Evolutionary conservation across 2,329 filamentous ascomycete species (phyloP), one percentile per base, ranked within the genome.

Genomic region (Aspergillus tanneri): DNA sequence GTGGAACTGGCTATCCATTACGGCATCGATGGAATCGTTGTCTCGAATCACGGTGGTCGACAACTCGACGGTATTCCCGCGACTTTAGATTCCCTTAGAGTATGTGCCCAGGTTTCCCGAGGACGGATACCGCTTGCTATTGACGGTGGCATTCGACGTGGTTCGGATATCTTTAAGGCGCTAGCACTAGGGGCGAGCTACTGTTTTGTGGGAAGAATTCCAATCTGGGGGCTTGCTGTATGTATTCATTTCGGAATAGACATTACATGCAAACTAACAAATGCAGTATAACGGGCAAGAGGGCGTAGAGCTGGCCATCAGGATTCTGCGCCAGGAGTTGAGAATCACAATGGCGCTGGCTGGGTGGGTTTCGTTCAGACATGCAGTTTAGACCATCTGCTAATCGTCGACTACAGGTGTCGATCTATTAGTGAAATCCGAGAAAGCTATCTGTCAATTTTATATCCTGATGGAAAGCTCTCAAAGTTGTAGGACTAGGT

Each of bases 11-110:
- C 70, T 0, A 59, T 72, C 32, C 48, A 65, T 25, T 60, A 72
- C 53, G 53, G 57, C 9, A 52, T 70, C 14, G 62, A 71, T 41
- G 68, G 68, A 0, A 60, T 72, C 16, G 49, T 72, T 3, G 60
- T 72, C 18, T 70, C 67, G 2, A 72, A 71, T 41, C 68, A 72
- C 43, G 69, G 69, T 2, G 69, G 67, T 2, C 55, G 70, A 2
- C 69, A 72, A 49, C 56, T 72, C 1, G 65, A 72, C 35, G 69
- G 69, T n/a, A 55, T 64, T 3, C 61, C 70, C 1, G 62, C 69
- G 1, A 71, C 69, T 0, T 50, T 72, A 5, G 70, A 72, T 40
- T 67, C 66, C 1, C 52, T 74, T 5, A 47, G 56, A 3, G 50
- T 53, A 11, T 63, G 57, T 28, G 62, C 61, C 16, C 53, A 56